These are phyloP conservation scores for Takashimella koratensis DNA, from an alignment of 1,284 basidiomycete genomes.

Conservation along the genomic window DNA sequence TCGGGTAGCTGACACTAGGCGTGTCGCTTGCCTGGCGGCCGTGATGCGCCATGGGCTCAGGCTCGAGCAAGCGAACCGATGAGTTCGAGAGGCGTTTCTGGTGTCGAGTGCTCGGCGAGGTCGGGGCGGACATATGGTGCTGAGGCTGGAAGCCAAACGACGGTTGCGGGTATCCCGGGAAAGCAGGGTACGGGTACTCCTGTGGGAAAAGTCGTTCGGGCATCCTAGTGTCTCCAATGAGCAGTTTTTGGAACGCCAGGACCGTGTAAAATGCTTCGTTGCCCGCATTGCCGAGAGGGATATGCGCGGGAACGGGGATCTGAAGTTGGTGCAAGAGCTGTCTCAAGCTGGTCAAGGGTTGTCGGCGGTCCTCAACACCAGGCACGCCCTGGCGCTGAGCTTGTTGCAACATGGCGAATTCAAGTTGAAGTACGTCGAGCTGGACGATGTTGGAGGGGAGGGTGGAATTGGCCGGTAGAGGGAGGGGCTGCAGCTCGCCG, in stretches of 20 bases:
- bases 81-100: conserved; percentile 4
- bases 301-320: conserved; percentile 43
- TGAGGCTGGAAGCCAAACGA: conserved; percentile 6
- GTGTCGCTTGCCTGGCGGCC: conserved; percentile 17
- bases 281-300: conserved; percentile 48
- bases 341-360: conserved; percentile 34
- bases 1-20: conserved; percentile 6
- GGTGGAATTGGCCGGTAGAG: conserved; percentile 39
- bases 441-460: conserved; percentile 69
- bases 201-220: conserved; percentile 34
- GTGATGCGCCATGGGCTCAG: conserved; percentile 7
- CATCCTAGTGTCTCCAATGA: conserved; percentile 44
- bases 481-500: conserved; percentile 50
- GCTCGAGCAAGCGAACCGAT: conserved; percentile 3
- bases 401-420: conserved; percentile 37
- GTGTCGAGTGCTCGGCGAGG: conserved; percentile 1
- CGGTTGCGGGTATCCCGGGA: conserved; percentile 1
- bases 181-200: not conserved
- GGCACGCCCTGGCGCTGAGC: conserved; percentile 36
- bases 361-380: conserved; percentile 33
- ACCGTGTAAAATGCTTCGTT: conserved; percentile 51
- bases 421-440: conserved; percentile 57
- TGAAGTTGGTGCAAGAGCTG: conserved; percentile 41
- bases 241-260: conserved; percentile 47
- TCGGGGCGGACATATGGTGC: conserved; percentile 5